A percentile compares a stretch with the other conserved stretches of the same genome.
Evolutionary conservation across 2,329 filamentous ascomycete genomes (phyloP).

Genomic region (Paecilomyces sp.): DNA sequence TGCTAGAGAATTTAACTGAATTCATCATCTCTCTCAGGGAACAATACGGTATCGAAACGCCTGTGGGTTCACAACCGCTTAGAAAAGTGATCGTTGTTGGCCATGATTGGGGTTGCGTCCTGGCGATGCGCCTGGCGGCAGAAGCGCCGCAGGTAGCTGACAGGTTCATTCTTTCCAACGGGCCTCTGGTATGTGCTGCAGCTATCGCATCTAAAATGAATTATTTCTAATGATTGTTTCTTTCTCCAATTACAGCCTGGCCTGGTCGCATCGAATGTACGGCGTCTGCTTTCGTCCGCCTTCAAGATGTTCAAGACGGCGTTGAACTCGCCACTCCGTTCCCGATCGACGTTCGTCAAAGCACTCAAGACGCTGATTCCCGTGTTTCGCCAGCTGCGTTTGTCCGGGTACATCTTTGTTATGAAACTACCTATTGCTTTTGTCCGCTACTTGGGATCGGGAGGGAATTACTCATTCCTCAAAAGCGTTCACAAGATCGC

Average conservation of each 20-base stretch:
- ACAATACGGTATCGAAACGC: constrained; percentile 34
- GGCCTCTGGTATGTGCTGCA: constrained; percentile 40
- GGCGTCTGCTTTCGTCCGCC: constrained; percentile 34
- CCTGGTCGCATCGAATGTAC: constrained; percentile 36
- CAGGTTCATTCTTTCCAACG: constrained; percentile 49
- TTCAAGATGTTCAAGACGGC: constrained; percentile 46
- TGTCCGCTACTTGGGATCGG: constrained; percentile 36
- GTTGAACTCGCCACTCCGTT: constrained; percentile 35
- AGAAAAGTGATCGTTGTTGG: constrained; percentile 44
- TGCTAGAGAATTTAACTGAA: constrained; percentile 48
- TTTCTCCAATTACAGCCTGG: constrained; percentile 24
- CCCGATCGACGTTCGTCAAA: constrained; percentile 38
- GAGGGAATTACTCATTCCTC: constrained; percentile 46
- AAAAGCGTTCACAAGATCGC: constrained; percentile 33
- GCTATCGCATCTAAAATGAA: background rate
- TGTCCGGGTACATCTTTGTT: constrained; percentile 50
- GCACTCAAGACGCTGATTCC: constrained; percentile 39
- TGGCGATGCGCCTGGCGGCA: constrained; percentile 50
- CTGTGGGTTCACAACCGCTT: constrained; percentile 16
- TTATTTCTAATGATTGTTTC: background rate
- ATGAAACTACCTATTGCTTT: constrained; percentile 45
- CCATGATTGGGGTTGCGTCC: constrained; percentile 50
- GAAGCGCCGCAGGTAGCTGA: constrained; percentile 51
- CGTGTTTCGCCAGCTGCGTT: constrained; percentile 39
- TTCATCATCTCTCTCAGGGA: constrained; percentile 46